Evolutionary conservation across 2,329 filamentous ascomycete species (phyloP), one percentile per base, ranked within the genome.

Genomic region (Domatiomyces catenatus): DNA sequence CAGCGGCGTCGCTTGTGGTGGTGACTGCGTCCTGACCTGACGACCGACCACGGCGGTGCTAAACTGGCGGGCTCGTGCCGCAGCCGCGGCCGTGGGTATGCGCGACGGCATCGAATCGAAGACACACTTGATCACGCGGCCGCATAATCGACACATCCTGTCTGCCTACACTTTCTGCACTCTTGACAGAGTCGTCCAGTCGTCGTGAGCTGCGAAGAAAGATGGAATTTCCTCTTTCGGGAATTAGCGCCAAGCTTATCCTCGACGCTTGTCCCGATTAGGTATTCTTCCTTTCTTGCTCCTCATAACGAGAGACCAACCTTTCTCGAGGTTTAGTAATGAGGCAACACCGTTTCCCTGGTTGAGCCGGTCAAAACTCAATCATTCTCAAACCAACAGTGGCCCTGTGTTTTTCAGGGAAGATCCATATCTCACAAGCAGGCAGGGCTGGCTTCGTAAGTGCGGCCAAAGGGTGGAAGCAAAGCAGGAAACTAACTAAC

Each of bases 71-170:
- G 18, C 43, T 18, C 20, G 48, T 4, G 20, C 43, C 10, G 4
- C 43, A 19, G 8, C 8, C 42, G 3, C 22, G 12, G 42, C 39
- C 10, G 55, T 51, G 8, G 54, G 44, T 26, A 46, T 50, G 49
- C 54, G 52, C 32, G 57, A 59, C 3, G 58, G 58, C 58, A 60
- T 60, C 10, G 57, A 56, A 44, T 60, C 58, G 52, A 60, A 59
- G 46, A 60, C 58, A 48, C 58, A 60, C 56, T 56, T 57, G 36
- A 60, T 48, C 57, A 57, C 49, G 49, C 58, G 55, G 36, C 58
- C 58, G 47, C 58, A 60, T n/a, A 59, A 52, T 42, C 58, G 58
- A 54, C 58, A 60, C 58, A 60, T 60, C 26, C 43, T 58, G 55
- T 20, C 43, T 58, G 55, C 8, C 26, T 18, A 2, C 2, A 15